Percentiles rank a stretch among this genome's conserved stretches.
Evolutionary conservation across 1,284 basidiomycete species (phyloP).

Genomic region (Cryptococcus hybrid): DNA sequence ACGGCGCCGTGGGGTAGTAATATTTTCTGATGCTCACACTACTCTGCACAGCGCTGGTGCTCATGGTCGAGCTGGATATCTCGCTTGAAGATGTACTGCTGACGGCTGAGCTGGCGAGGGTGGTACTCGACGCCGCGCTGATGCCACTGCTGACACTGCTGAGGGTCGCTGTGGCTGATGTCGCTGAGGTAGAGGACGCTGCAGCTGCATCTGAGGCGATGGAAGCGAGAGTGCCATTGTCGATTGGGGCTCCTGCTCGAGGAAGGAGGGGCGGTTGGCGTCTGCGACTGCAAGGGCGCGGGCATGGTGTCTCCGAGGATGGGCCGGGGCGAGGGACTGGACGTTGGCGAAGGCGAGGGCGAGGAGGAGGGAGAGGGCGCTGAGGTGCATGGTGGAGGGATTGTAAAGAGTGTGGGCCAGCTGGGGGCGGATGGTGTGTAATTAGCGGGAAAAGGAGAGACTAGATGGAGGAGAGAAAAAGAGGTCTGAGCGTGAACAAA

Average conservation of each 20-base stretch:
- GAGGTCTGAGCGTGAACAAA: too few relatives aligned
- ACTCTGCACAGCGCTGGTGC: too few relatives aligned
- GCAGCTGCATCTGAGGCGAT: constrained; percentile 9
- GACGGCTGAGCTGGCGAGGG: too few relatives aligned
- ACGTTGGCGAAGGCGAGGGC: constrained; percentile 16
- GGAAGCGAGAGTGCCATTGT: constrained; percentile 13
- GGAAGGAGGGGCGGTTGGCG: constrained; percentile 9
- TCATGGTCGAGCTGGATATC: too few relatives aligned
- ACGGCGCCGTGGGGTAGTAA: too few relatives aligned
- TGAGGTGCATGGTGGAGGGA: constrained; percentile 15
- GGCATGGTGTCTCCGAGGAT: constrained; percentile 19
- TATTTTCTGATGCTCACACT: too few relatives aligned
- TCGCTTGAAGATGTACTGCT: too few relatives aligned
- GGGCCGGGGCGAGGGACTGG: not conserved
- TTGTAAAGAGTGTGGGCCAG: not conserved
- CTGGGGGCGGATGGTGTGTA: not conserved
- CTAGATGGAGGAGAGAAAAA: too few relatives aligned
- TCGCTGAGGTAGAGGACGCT: not conserved
- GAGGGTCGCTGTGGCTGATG: not conserved
- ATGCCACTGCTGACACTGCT: not conserved
- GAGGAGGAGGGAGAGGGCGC: constrained; percentile 15
- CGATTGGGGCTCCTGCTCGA: constrained; percentile 10
- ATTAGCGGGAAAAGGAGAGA: not conserved
- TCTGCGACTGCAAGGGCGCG: constrained; percentile 16
- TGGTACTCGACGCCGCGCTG: not conserved